Evolutionary conservation across 2,329 filamentous ascomycete species (phyloP).

Genomic region (Celoporthe dispersa): DNA sequence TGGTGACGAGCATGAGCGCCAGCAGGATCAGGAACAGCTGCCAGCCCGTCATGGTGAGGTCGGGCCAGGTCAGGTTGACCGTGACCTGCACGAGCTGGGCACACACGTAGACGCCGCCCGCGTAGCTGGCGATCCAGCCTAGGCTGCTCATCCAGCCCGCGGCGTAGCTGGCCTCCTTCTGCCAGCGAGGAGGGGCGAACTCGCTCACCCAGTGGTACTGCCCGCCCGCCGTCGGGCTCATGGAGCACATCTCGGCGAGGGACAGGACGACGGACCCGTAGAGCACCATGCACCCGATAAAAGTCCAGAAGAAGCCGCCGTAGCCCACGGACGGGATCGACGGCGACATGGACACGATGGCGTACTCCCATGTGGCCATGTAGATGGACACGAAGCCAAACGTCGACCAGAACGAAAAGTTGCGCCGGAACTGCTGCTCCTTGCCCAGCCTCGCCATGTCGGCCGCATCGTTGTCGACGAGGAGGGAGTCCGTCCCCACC

Average conservation of each 20-base stretch:
- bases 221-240: constrained; percentile 28
- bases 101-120: constrained; percentile 23
- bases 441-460: constrained; percentile 28
- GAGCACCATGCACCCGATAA: constrained; percentile 30
- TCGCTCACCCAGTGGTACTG: constrained; percentile 29
- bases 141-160: constrained; percentile 28
- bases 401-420: constrained; percentile 30
- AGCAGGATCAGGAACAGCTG: constrained; percentile 25
- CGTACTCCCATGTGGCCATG: constrained; percentile 36
- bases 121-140: constrained; percentile 27
- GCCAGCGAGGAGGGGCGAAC: constrained; percentile 22
- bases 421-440: constrained; percentile 32
- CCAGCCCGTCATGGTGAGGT: constrained; percentile 18
- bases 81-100: constrained; percentile 25
- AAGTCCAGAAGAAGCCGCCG: constrained; percentile 35
- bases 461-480: constrained; percentile 18
- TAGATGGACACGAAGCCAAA: constrained; percentile 36
- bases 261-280: constrained; percentile 31
- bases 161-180: constrained; percentile 26
- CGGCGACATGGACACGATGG: constrained; percentile 31
- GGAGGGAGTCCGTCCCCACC: not conserved
- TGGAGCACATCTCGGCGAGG: constrained; percentile 27
- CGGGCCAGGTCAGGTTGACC: constrained; percentile 16
- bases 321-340: constrained; percentile 32
- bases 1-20: constrained; percentile 21